phyloP scores from a whole-genome alignment of 83 land plant species.

The Isoetes engelmannii region DNA sequence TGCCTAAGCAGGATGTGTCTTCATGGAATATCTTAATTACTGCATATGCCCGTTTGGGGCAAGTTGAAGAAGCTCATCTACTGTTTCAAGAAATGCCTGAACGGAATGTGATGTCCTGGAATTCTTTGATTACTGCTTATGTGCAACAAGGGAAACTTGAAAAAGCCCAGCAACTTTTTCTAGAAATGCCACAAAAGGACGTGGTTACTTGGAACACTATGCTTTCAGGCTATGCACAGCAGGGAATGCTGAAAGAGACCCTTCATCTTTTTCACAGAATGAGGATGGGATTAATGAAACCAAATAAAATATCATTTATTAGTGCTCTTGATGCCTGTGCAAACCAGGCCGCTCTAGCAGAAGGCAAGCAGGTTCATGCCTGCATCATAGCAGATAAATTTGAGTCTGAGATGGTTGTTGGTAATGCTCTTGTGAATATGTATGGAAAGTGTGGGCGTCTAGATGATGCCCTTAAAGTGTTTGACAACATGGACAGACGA shows the following conservation, averaged over 20 bases:
- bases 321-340: constrained; percentile 17
- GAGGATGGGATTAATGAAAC: constrained; percentile 5
- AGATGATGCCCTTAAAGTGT: too few species aligned
- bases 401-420: not conserved
- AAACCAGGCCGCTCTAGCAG: constrained; percentile 3
- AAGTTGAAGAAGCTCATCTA: constrained; percentile 4
- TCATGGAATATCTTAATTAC: constrained; percentile 14
- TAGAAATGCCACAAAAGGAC: constrained; percentile 14
- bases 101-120: constrained; percentile 17
- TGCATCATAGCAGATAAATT: not conserved
- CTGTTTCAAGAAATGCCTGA: constrained; percentile 22
- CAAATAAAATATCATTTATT: constrained; percentile 15
- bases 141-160: constrained; percentile 12
- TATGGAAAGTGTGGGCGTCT: too few species aligned
- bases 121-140: constrained; percentile 15
- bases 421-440: constrained; percentile 15
- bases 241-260: too few species aligned
- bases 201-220: too few species aligned
- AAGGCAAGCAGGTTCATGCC: constrained; percentile 8
- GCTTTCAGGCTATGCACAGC: too few species aligned
- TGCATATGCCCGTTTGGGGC: not conserved
- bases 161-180: constrained; percentile 9
- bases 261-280: too few species aligned
- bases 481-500: too few species aligned
- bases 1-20: too few species aligned